Percentiles rank a stretch among this genome's conserved stretches.
Conservation (phyloP, 495 filamentous ascomycete genomes). For the Letharia lupina region DNA sequence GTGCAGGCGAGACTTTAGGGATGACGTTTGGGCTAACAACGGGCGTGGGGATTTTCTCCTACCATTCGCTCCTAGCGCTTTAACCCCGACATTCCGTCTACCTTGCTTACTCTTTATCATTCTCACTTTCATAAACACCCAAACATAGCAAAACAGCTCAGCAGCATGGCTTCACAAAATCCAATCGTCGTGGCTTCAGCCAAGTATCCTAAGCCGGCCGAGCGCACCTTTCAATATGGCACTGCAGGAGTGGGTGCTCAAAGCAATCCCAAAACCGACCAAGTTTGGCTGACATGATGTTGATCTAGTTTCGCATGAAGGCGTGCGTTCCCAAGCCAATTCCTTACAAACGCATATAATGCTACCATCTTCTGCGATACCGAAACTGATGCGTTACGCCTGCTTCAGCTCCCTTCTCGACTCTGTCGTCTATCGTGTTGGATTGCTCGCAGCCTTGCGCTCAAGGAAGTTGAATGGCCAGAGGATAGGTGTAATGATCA, state of each 20-base stretch:
- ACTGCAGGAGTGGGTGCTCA: constrained; percentile 69
- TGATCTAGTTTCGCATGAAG: constrained; percentile 65
- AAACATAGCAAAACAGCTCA: neutral
- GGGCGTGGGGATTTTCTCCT: neutral
- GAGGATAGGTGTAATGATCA: constrained; percentile 97
- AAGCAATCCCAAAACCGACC: constrained; percentile 13
- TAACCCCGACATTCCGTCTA: constrained; percentile 28
- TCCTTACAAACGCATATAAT: neutral
- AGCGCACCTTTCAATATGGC: constrained; percentile 76
- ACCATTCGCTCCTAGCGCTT: neutral
- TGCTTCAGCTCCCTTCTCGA: constrained; percentile 52
- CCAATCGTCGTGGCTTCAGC: constrained; percentile 51
- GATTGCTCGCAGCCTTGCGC: constrained; percentile 80
- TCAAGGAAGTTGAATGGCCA: constrained; percentile 81
- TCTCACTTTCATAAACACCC: neutral
- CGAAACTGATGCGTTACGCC: constrained; percentile 3
- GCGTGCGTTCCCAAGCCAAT: constrained; percentile 46
- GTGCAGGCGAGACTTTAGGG: constrained; percentile 26
- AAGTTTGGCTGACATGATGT: constrained; percentile 24
- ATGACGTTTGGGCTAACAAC: constrained; percentile 4
- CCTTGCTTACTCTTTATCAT: constrained; percentile 9
- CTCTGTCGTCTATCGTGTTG: constrained; percentile 84
- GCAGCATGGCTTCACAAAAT: constrained; percentile 22
- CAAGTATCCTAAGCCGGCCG: constrained; percentile 63
- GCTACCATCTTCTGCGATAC: neutral